These are phyloP conservation scores for Umbilicus rupestris DNA, from an alignment of 164 flowering plant species.

Conservation along the genomic window DNA sequence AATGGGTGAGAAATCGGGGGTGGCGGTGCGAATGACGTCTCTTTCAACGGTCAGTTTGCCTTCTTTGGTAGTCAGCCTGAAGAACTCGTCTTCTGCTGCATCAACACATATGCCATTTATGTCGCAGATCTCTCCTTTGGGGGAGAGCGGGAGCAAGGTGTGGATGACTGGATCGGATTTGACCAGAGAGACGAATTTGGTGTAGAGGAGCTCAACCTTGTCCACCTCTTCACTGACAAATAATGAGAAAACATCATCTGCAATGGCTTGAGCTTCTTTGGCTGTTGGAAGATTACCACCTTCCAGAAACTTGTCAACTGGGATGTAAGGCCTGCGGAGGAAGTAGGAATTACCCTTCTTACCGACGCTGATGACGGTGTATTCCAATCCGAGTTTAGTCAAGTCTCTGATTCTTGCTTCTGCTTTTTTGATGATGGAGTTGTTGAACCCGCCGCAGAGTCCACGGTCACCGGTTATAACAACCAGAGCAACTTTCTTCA, in stretches of 20 bases:
- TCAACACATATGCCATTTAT: constrained; percentile 61
- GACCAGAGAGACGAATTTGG: constrained; percentile 73
- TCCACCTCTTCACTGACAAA: constrained; percentile 84
- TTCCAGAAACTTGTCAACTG: constrained; percentile 52
- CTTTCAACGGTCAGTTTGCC: constrained; percentile 74
- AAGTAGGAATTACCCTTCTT: constrained; percentile 76
- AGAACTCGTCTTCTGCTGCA: constrained; percentile 71
- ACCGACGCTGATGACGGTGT: constrained; percentile 61
- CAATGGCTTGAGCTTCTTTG: constrained; percentile 85
- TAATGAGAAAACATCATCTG: constrained; percentile 70
- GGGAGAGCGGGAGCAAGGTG: constrained; percentile 68
- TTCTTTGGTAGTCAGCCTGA: constrained; percentile 64
- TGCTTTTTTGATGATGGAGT: constrained; percentile 47
- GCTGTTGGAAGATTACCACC: constrained; percentile 59
- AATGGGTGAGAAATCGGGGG: constrained; percentile 32
- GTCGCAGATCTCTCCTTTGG: constrained; percentile 60
- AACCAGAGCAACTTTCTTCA: constrained; percentile 72
- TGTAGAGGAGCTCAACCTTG: constrained; percentile 79
- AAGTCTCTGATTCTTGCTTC: constrained; percentile 53
- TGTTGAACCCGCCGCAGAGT: constrained; percentile 81
- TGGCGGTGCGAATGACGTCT: constrained; percentile 27
- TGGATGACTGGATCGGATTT: constrained; percentile 70
- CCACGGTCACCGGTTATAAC: constrained; percentile 82
- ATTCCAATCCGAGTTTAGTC: constrained; percentile 47
- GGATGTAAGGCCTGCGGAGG: constrained; percentile 29